Base-by-base conservation (phyloP, 495 filamentous ascomycete species). In the Elasticomyces elasticus region DNA sequence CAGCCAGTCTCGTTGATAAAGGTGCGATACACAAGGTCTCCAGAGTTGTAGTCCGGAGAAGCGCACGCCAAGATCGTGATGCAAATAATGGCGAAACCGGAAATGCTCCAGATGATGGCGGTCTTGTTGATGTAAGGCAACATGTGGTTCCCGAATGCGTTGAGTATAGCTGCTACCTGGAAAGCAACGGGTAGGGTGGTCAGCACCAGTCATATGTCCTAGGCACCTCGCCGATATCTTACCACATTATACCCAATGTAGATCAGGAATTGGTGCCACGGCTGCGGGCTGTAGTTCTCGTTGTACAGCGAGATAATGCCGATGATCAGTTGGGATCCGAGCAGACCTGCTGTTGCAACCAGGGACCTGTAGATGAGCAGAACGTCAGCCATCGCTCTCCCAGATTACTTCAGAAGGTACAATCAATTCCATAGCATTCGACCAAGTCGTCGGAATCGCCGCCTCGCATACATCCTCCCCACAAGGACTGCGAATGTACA, bases 201-300 rank as follows among this genome's bases (percentile, higher is more conserved):
- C n/a, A n/a, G n/a, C n/a, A n/a, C n/a, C n/a, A n/a, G n/a, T n/a
- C n/a, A n/a, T n/a, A n/a, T n/a, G n/a, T n/a, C n/a, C n/a, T n/a
- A n/a, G n/a, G n/a, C n/a, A n/a, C n/a, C n/a, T n/a, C n/a, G n/a
- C n/a, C n/a, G n/a, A n/a, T n/a, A n/a, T n/a, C n/a, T n/a, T n/a
- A 37, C n/a, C n/a, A n/a, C n/a, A n/a, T 79, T 84, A 60, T 82
- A 57, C 1, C 59, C 81, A 49, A 85, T 74, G 63, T 88, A 88
- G 24, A 88, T 78, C 17, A 87, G 66, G 63, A 90, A 85, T 58
- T 86, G 82, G 61, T 89, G 85, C 83, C 83, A 86, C 15, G 76
- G 60, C 55, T 84, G 57, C 10, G 77, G 57, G 17, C 67, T 64
- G 61, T 82, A 88, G 22, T 53, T 59, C 15, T 68, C 58, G 52